Evolutionary conservation across 176 grass and related monocot genomes (phyloP).

Genomic region (Musa itinerans): DNA sequence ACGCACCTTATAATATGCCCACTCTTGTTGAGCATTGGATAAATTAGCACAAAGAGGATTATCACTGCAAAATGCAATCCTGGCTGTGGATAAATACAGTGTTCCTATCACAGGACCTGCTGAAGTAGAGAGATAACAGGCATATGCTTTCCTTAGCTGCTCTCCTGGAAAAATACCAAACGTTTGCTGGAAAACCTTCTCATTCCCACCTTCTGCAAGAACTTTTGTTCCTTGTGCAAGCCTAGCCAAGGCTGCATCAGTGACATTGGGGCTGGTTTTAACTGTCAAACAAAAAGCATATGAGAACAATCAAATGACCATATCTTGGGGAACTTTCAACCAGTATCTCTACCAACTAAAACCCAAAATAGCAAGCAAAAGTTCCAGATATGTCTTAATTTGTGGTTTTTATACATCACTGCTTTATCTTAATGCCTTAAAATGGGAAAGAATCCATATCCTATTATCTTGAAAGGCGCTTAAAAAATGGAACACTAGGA

Average conservation of each 20-base stretch:
- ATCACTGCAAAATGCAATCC: constrained; percentile 84
- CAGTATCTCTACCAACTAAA: not conserved
- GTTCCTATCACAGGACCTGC: constrained; percentile 77
- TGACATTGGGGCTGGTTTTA: constrained; percentile 61
- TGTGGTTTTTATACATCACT: not conserved
- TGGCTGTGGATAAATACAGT: constrained; percentile 65
- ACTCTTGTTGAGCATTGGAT: constrained; percentile 26
- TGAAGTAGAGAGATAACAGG: constrained; percentile 88
- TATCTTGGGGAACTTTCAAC: not conserved
- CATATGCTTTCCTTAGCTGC: constrained; percentile 75
- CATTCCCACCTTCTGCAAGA: constrained; percentile 73
- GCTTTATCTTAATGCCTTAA: not conserved
- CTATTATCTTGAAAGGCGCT: not conserved
- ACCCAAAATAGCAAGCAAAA: not conserved
- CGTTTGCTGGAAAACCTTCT: constrained; percentile 70
- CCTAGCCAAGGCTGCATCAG: constrained; percentile 60
- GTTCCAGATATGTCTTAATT: too few species aligned
- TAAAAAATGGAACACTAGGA: not conserved
- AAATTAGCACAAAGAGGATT: constrained; percentile 44
- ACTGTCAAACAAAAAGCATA: constrained; percentile 23
- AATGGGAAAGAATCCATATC: not conserved
- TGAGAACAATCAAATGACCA: not conserved
- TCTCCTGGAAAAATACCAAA: constrained; percentile 58
- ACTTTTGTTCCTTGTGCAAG: constrained; percentile 83
- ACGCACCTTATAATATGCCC: constrained; percentile 61